Evolutionary conservation across 139 green algal species (phyloP).

Genomic region (Closterium sp.): DNA sequence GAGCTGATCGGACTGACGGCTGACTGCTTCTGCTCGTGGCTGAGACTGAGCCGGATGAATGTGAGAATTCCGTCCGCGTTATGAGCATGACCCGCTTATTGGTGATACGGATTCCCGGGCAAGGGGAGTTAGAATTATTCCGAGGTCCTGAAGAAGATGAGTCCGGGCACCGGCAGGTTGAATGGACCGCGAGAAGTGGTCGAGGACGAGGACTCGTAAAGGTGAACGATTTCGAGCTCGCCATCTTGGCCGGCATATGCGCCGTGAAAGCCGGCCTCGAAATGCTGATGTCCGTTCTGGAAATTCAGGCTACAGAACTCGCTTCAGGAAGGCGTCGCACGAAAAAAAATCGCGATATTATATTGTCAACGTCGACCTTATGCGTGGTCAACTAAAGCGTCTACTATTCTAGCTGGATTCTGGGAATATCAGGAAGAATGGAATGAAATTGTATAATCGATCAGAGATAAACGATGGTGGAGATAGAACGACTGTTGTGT

Average conservation of each 20-base stretch:
- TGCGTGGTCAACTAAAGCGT: background rate
- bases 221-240: background rate
- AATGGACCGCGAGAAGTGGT: background rate
- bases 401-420: background rate
- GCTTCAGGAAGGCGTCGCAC: background rate
- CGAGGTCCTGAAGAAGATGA: background rate
- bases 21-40: background rate
- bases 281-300: background rate
- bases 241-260: background rate
- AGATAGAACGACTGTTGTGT: background rate
- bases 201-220: background rate
- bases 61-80: background rate
- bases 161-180: background rate
- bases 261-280: background rate
- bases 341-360: background rate
- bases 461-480: too few relatives aligned
- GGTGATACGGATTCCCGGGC: background rate
- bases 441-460: too few relatives aligned
- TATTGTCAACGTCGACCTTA: background rate
- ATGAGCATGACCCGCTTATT: background rate
- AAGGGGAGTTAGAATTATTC: background rate
- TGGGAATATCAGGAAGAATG: background rate
- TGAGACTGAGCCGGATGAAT: background rate
- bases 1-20: background rate
- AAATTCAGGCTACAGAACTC: too few relatives aligned